Conservation (phyloP, 2,329 filamentous ascomycete genomes). For the Neocucurbitaria cava region DNA sequence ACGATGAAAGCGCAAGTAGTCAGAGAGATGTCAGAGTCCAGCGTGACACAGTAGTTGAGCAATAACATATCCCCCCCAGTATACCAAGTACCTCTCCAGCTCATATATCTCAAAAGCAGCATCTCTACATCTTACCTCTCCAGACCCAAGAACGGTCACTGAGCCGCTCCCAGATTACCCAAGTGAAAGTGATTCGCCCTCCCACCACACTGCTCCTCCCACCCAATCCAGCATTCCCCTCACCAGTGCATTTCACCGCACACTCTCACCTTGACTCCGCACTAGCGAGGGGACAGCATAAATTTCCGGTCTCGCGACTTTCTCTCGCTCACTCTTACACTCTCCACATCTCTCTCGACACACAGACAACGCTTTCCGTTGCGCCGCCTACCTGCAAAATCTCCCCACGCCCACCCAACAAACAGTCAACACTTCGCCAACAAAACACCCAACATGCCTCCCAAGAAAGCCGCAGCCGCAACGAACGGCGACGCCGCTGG, state of each 20-base stretch:
- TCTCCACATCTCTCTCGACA: not conserved
- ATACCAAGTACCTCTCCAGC: too few relatives aligned
- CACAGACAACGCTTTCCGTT: not conserved
- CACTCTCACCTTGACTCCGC: not conserved
- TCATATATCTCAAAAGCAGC: not conserved
- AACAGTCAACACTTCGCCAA: not conserved
- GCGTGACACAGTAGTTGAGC: too few relatives aligned
- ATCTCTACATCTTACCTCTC: not conserved
- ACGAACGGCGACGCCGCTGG: not conserved
- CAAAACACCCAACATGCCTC: constrained; percentile 8
- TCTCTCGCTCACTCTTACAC: not conserved
- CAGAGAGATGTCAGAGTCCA: too few relatives aligned
- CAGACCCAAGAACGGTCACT: not conserved
- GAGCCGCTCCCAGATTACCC: not conserved
- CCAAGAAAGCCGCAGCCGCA: constrained; percentile 6
- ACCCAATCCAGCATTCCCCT: not conserved
- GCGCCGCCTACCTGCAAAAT: not conserved
- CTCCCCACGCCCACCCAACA: not conserved
- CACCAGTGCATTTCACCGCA: not conserved
- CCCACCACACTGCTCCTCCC: not conserved
- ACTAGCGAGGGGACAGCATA: not conserved
- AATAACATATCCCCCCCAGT: too few relatives aligned
- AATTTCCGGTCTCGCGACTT: not conserved
- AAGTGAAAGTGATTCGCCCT: not conserved
- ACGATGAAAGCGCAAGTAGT: too few relatives aligned